Evolutionary conservation across 148 eudicot species (phyloP).

Genomic region (Vaccinium macrocarpon): DNA sequence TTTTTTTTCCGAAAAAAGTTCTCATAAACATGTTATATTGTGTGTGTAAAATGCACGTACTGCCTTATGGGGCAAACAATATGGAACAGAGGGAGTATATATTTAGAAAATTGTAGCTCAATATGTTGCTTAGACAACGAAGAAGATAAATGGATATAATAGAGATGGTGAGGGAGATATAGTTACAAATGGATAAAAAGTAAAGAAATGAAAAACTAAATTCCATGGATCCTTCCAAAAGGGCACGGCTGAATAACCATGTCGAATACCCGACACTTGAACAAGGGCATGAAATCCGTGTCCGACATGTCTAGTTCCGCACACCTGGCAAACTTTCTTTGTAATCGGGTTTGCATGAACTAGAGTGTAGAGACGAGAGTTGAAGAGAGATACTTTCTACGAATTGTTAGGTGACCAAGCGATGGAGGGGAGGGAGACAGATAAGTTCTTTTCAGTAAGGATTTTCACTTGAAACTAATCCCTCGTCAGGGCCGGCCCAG

Average conservation of each 20-base stretch:
- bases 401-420: too few species aligned
- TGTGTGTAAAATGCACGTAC: too few species aligned
- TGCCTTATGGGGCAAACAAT: too few species aligned
- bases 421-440: background rate
- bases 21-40: too few species aligned
- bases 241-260: background rate
- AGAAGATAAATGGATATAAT: background rate
- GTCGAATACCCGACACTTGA: background rate
- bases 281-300: background rate
- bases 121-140: background rate
- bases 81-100: too few species aligned
- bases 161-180: background rate
- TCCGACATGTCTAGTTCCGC: background rate
- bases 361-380: too few species aligned
- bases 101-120: too few species aligned
- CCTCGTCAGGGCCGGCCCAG: too few species aligned
- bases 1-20: too few species aligned
- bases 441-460: too few species aligned
- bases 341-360: too few species aligned
- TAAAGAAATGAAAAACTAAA: background rate
- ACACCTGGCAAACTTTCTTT: background rate
- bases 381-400: too few species aligned
- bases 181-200: background rate
- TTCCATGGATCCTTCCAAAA: background rate
- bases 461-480: background rate